These are phyloP conservation scores for Hemisphaericaspora xylofermentans DNA, from an alignment of 1,139 yeast genomes.

Conservation along the genomic window DNA sequence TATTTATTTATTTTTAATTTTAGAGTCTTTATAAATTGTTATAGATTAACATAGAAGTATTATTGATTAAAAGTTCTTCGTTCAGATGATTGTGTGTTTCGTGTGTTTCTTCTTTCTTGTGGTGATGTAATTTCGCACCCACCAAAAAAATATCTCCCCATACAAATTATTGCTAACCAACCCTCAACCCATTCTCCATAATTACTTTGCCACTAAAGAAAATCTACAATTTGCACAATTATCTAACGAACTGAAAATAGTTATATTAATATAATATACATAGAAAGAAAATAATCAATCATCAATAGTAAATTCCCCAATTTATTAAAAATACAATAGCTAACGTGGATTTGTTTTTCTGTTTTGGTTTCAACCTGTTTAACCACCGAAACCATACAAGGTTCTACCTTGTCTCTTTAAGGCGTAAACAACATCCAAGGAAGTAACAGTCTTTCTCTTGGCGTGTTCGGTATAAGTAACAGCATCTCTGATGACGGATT, in stretches of 20 bases:
- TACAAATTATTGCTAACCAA: not conserved
- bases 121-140: slow-evolving; percentile 2
- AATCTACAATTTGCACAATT: not conserved
- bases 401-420: slow-evolving; percentile 99
- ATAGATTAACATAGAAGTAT: slow-evolving; percentile 1
- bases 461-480: slow-evolving; percentile 99
- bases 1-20: not conserved
- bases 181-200: not conserved
- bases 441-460: slow-evolving; percentile 99
- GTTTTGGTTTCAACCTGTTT: slow-evolving; percentile 33
- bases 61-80: not conserved
- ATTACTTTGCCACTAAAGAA: not conserved
- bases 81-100: no score
- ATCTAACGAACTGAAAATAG: slow-evolving; percentile 12
- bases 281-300: slow-evolving; percentile 9
- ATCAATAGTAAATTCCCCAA: slow-evolving; percentile 2
- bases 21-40: not conserved
- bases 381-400: slow-evolving; percentile 99
- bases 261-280: slow-evolving; percentile 7
- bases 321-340: slow-evolving; percentile 1
- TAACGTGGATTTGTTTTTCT: not conserved
- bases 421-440: slow-evolving; percentile 98
- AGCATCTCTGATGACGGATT: slow-evolving; percentile 97
- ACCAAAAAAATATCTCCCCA: not conserved
- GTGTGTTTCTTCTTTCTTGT: no score